Evolutionary conservation across 2,329 filamentous ascomycete genomes (phyloP), one percentile per base, ranked within the genome.

Genomic region (Penicillium sp.): DNA sequence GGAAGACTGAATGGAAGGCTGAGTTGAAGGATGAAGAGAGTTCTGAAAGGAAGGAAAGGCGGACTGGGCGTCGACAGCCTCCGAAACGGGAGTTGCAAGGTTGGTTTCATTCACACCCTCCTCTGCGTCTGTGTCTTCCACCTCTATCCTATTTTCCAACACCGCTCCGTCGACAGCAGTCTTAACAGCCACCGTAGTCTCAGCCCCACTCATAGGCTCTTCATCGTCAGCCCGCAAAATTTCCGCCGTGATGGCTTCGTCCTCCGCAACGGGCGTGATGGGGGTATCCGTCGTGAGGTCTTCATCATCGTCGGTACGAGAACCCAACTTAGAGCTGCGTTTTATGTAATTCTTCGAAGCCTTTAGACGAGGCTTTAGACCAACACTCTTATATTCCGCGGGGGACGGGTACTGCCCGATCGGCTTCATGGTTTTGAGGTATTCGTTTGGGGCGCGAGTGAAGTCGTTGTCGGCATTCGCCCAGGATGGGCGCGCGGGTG

Each of bases 241-340:
- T 40, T 49, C 54, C 14, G 49, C 37, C 16, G 36, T 21, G 26
- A 55, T 54, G 21, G 54, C 52, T 29, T 59, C 61, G 37, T 63
- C 56, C 54, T 63, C 56, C 52, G 66, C 50, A 37, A 60, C 60
- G 51, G 67, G 59, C 14, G 63, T 64, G 37, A 64, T 59, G 19
- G 56, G 55, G 48, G 58, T 57, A 16, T 58, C 54, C 48, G 57
- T 51, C 28, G 55, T 50, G 21, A 50, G 45, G 36, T 48, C 55
- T 7, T 51, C 48, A n/a, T 33, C 33, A 18, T 51, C 55, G 8
- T 52, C 49, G 23, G 48, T 44, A n/a, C 50, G 48, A 23, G 48
- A 47, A 51, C 44, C 39, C 49, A 52, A 44, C 47, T 58, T 59
- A 28, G 51, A 37, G 46, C 9, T 44, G 49, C n/a, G 39, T 43